Percentiles rank a stretch among this genome's conserved stretches.
Conservation (phyloP, 495 filamentous ascomycete species). For the Lepidopterella palustris region DNA sequence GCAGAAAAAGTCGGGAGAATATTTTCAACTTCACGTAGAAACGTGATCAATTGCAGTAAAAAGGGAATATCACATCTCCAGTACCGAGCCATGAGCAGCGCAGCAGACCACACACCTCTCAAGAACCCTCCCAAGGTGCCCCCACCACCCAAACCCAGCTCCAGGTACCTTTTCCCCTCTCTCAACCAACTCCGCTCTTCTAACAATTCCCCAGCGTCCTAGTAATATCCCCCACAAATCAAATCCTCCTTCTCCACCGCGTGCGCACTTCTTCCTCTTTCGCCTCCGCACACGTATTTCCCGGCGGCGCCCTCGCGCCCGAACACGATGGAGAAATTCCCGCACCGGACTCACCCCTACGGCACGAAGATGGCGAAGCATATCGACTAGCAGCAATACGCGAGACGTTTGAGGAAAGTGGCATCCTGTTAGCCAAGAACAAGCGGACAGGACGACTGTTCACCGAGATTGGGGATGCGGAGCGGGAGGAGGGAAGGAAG, state of each 20-base stretch:
- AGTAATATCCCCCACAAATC: slow-evolving; percentile 76
- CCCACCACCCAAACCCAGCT: slow-evolving; percentile 33
- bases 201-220: slow-evolving; percentile 56
- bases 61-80: background rate
- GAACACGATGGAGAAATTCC: slow-evolving; percentile 63
- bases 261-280: slow-evolving; percentile 77
- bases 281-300: slow-evolving; percentile 90
- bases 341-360: slow-evolving; percentile 36
- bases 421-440: slow-evolving; percentile 69
- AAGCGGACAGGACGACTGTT: slow-evolving; percentile 38
- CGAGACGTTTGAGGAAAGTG: slow-evolving; percentile 93
- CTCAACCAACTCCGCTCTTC: slow-evolving; percentile 9
- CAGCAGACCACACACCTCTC: slow-evolving; percentile 20
- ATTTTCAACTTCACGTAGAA: too few species aligned
- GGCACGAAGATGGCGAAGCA: slow-evolving; percentile 59
- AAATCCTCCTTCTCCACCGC: slow-evolving; percentile 81
- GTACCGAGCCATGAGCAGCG: slow-evolving; percentile 15
- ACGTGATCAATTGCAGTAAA: background rate
- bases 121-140: slow-evolving; percentile 24
- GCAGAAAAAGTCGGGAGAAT: too few species aligned
- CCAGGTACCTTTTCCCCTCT: slow-evolving; percentile 28
- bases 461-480: slow-evolving; percentile 51
- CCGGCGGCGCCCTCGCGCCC: slow-evolving; percentile 75
- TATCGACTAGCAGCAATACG: slow-evolving; percentile 78
- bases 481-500: slow-evolving; percentile 59